phyloP scores from a whole-genome alignment of 371 early-diverging fungal genomes.

The Batkoa obscura region DNA sequence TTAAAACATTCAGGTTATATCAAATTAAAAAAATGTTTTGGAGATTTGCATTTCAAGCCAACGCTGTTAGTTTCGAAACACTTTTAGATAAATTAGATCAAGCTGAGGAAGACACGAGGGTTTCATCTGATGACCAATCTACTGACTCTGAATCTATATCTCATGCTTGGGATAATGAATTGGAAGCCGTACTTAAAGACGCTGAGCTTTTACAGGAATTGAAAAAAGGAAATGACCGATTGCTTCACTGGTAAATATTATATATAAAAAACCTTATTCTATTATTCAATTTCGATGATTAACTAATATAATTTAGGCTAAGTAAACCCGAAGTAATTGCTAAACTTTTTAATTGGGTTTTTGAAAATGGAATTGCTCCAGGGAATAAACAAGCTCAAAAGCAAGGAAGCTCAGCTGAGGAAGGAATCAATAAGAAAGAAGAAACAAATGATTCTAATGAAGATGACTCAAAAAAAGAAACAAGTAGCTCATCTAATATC shows the following conservation, averaged over 20 bases:
- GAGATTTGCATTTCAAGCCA: slow-evolving; percentile 7
- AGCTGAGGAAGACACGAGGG: not conserved
- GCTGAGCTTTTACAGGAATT: not conserved
- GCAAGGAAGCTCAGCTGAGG: no score
- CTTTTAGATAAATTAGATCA: slow-evolving; percentile 2
- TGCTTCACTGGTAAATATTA: slow-evolving; percentile 1
- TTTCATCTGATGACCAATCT: not conserved
- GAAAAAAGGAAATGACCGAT: slow-evolving; percentile 4
- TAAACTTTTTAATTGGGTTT: not conserved
- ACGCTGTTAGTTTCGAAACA: slow-evolving; percentile 3
- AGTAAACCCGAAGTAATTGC: not conserved
- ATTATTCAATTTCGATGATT: not conserved
- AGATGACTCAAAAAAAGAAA: not conserved
- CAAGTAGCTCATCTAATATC: no score
- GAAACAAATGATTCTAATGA: not conserved
- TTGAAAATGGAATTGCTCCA: not conserved
- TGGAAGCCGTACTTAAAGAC: slow-evolving; percentile 1
- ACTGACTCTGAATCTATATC: not conserved
- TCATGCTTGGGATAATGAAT: not conserved
- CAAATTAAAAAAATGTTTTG: slow-evolving; percentile 3
- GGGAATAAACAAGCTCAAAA: not conserved
- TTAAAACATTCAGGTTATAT: no score
- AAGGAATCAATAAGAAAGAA: not conserved
- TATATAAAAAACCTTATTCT: not conserved
- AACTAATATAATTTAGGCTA: not conserved